Evolutionary conservation across 2,329 filamentous ascomycete species (phyloP).

Genomic region (Cercospora zeae-maydis): DNA sequence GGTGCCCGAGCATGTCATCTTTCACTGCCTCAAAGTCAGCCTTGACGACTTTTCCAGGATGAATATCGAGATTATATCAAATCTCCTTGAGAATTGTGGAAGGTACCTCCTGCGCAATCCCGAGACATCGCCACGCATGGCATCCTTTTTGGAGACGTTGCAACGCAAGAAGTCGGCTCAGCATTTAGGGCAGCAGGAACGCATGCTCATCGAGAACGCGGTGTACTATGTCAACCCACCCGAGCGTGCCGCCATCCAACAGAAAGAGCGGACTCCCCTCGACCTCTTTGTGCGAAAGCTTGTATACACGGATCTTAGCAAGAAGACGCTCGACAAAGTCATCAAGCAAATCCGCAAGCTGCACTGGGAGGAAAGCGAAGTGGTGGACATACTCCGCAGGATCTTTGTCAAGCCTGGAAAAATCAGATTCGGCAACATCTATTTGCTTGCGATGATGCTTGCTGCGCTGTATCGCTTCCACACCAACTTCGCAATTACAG

Average conservation of each 20-base stretch:
- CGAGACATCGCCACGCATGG: slow-evolving; percentile 90
- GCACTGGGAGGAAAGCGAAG: slow-evolving; percentile 93
- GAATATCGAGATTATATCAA: slow-evolving; percentile 98
- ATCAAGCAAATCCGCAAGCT: slow-evolving; percentile 91
- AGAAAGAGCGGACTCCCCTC: slow-evolving; percentile 91
- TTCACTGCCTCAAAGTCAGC: slow-evolving; percentile 96
- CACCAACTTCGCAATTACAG: slow-evolving; percentile 80
- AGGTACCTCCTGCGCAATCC: slow-evolving; percentile 88
- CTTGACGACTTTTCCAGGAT: slow-evolving; percentile 96
- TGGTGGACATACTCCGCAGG: slow-evolving; percentile 76
- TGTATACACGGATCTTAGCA: slow-evolving; percentile 89
- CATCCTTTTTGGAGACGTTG: slow-evolving; percentile 87
- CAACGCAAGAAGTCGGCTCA: slow-evolving; percentile 95
- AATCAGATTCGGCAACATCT: slow-evolving; percentile 95
- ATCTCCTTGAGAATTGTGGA: slow-evolving; percentile 92
- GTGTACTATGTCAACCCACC: slow-evolving; percentile 97
- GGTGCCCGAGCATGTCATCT: slow-evolving; percentile 96
- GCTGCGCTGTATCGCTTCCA: slow-evolving; percentile 89
- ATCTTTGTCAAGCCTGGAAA: slow-evolving; percentile 95
- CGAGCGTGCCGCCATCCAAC: slow-evolving; percentile 86
- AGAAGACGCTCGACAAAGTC: slow-evolving; percentile 88
- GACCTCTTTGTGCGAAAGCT: slow-evolving; percentile 91
- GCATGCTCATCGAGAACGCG: slow-evolving; percentile 97
- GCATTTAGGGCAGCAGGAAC: slow-evolving; percentile 90
- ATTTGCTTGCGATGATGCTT: slow-evolving; percentile 84